Percentiles rank a stretch among this genome's conserved stretches.
Evolutionary conservation across 164 flowering plant species (phyloP).

Genomic region (Nymphaea colorata): DNA sequence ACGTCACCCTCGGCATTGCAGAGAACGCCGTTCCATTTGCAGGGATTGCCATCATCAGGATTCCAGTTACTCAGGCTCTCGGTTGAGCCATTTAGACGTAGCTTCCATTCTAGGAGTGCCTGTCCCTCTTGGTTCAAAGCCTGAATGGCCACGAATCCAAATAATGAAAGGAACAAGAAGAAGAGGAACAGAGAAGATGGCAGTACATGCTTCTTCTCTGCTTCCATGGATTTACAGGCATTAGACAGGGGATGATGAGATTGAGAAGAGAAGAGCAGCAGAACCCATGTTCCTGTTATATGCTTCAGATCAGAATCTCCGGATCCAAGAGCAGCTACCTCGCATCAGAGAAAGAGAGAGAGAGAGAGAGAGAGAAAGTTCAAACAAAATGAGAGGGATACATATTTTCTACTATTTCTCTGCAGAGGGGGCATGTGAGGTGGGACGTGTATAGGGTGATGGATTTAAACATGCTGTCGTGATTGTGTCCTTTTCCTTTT

Average conservation of each 20-base stretch:
- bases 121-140: slow-evolving; percentile 66
- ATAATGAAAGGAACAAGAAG: slow-evolving; percentile 23
- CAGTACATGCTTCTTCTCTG: slow-evolving; percentile 17
- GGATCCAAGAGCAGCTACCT: slow-evolving; percentile 47
- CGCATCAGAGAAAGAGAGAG: background rate
- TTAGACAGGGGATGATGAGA: slow-evolving; percentile 37
- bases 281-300: slow-evolving; percentile 97
- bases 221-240: slow-evolving; percentile 52
- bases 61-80: slow-evolving; percentile 52
- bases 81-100: slow-evolving; percentile 37
- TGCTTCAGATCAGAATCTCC: slow-evolving; percentile 56
- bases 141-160: background rate
- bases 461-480: background rate
- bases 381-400: too few relatives aligned
- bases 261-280: slow-evolving; percentile 78
- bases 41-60: slow-evolving; percentile 38
- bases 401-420: background rate
- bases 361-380: background rate
- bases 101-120: slow-evolving; percentile 75
- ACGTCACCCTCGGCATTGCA: slow-evolving; percentile 51
- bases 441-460: background rate
- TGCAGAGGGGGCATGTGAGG: background rate
- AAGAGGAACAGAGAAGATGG: slow-evolving; percentile 21
- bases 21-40: slow-evolving; percentile 65
- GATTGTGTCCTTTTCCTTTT: background rate